A percentile compares a stretch with the other conserved stretches of the same genome.
These are phyloP conservation scores for Herpetomonas samuelpessoai DNA, from an alignment of 208 protist species.

Conservation along the genomic window DNA sequence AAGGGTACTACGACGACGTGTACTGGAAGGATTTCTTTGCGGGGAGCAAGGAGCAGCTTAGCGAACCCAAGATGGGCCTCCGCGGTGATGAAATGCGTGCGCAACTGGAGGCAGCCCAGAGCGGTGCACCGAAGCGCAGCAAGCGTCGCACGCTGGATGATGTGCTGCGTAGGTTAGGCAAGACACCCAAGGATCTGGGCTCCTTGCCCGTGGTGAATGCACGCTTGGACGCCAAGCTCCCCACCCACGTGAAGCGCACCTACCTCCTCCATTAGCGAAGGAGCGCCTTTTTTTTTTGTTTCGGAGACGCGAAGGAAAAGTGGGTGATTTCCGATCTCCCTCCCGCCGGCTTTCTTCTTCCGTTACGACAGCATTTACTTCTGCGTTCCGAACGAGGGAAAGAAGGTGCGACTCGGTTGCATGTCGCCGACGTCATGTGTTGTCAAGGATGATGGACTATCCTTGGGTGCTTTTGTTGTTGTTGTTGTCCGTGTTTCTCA, in stretches of 20 bases:
- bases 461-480: too few relatives aligned
- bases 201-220: slow-evolving; percentile 81
- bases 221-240: slow-evolving; percentile 80
- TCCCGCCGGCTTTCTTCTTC: too few relatives aligned
- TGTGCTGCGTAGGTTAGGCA: slow-evolving; percentile 76
- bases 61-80: slow-evolving; percentile 88
- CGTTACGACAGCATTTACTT: too few relatives aligned
- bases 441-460: too few relatives aligned
- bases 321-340: too few relatives aligned
- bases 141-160: slow-evolving; percentile 87
- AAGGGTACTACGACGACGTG: slow-evolving; percentile 93
- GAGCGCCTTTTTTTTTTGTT: too few relatives aligned
- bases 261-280: slow-evolving; percentile 73
- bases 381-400: too few relatives aligned
- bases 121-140: slow-evolving; percentile 19
- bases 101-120: slow-evolving; percentile 53
- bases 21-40: slow-evolving; percentile 94
- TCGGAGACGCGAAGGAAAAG: too few relatives aligned
- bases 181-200: slow-evolving; percentile 79
- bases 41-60: slow-evolving; percentile 85
- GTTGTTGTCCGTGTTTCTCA: too few relatives aligned
- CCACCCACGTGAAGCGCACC: slow-evolving; percentile 84
- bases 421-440: too few relatives aligned
- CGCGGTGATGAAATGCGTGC: slow-evolving; percentile 87
- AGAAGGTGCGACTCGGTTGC: too few relatives aligned